Conservation (phyloP, 2,329 filamentous ascomycete genomes). For the Xylaria multiplex region DNA sequence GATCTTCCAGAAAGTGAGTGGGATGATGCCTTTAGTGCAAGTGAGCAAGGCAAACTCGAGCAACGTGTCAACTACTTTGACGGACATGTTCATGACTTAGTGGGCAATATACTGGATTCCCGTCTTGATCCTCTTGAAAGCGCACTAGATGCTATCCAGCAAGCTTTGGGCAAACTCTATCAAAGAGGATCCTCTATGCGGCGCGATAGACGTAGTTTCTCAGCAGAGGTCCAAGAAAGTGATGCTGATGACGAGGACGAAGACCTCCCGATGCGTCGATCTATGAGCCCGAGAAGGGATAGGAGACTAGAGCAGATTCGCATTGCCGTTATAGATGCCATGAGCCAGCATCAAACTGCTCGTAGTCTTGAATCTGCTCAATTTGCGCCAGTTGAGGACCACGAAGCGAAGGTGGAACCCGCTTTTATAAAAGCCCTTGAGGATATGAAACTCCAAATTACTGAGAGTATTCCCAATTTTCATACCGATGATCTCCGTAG, state of each 20-base stretch:
- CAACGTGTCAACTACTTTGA: constrained; percentile 90
- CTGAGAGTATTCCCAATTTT: constrained; percentile 57
- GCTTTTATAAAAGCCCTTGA: constrained; percentile 73
- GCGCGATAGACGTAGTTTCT: constrained; percentile 71
- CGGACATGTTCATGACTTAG: constrained; percentile 85
- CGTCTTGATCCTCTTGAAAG: constrained; percentile 84
- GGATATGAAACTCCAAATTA: constrained; percentile 67
- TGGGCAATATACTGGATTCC: constrained; percentile 79
- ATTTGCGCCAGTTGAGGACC: constrained; percentile 42
- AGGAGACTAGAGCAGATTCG: constrained; percentile 86
- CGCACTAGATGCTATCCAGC: constrained; percentile 79
- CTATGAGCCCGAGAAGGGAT: constrained; percentile 81
- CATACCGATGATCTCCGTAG: constrained; percentile 65
- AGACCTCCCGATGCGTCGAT: constrained; percentile 69
- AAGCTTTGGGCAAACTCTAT: constrained; percentile 69
- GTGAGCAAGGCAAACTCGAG: constrained; percentile 84
- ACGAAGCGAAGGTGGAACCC: constrained; percentile 54
- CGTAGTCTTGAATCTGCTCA: constrained; percentile 49
- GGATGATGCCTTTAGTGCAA: constrained; percentile 85
- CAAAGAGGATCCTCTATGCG: constrained; percentile 65
- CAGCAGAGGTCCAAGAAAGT: constrained; percentile 78
- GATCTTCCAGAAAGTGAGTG: constrained; percentile 85
- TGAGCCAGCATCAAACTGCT: constrained; percentile 66
- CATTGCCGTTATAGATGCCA: constrained; percentile 75
- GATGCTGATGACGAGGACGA: constrained; percentile 97